Base-by-base conservation (phyloP, 2,329 filamentous ascomycete species). In the Tothia fuscella region DNA sequence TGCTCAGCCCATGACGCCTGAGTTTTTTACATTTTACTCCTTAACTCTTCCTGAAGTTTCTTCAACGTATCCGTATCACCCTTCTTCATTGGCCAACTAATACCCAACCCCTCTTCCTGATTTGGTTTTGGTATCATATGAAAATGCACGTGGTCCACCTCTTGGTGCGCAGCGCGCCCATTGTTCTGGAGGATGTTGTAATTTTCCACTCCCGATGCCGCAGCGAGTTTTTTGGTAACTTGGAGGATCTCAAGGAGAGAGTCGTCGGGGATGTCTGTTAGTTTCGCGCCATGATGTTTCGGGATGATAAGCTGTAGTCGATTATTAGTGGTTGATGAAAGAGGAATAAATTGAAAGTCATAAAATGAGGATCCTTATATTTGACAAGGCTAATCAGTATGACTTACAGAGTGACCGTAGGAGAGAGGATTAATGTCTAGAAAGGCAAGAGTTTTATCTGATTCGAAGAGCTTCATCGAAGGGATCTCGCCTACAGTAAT, bases 101-200 rank as follows among this genome's bases (percentile, higher is more conserved):
- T 71, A 4, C 73, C 77, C 39, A 98, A 67, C 5, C 91, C 91
- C 59, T 96, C 83, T 26, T 69, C 56, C 53, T 79, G 68, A 55
- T 85, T 93, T 39, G 91, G 89, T 71, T 98, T 98, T 26, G 91
- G 91, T 48, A 98, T 98, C 77, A 96, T 80, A 58, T 98, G 91
- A 63, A 98, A 89, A 60, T 95, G 88, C 66, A 91, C 89, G 66
- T 98, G 91, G 51, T 86, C 82, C 47, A 98, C 89, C 49, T 82
- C 70, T 66, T 96, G 91, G 62, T 98, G 91, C 14, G 91, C 91
- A 54, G 89, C 75, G 17, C 75, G 70, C 40, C 91, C 91, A 56
- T 98, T 98, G 67, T 98, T 98, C 67, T 98, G 91, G 46, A 98
- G 68, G 37, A 98, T 74, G 57, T 98, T 98, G 71, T 86, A 98